phyloP scores from a whole-genome alignment of 2,329 filamentous ascomycete genomes.

The Ascochyta lentis region DNA sequence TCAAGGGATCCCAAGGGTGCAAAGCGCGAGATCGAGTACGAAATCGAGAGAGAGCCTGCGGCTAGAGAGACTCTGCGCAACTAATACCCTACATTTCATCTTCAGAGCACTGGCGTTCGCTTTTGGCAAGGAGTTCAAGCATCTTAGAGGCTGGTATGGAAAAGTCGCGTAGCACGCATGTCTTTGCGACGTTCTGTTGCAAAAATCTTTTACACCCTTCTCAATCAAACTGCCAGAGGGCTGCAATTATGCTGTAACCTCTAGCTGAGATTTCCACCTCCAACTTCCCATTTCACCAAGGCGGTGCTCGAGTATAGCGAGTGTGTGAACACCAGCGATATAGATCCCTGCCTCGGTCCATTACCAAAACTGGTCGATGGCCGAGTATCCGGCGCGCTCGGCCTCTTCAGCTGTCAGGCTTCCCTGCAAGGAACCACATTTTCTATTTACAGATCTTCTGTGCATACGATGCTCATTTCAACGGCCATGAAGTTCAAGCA shows the following conservation, averaged over 20 bases:
- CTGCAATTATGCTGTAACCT: neutral
- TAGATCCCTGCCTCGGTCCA: neutral
- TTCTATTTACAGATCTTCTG: slow-evolving; percentile 3
- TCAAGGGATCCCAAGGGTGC: slow-evolving; percentile 57
- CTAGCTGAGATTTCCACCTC: neutral
- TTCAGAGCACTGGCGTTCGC: slow-evolving; percentile 26
- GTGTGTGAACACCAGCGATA: neutral
- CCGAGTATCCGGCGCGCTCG: neutral
- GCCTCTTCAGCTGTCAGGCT: neutral
- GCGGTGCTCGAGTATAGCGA: neutral
- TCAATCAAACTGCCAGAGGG: neutral
- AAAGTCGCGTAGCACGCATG: slow-evolving; percentile 10
- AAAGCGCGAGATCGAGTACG: slow-evolving; percentile 78
- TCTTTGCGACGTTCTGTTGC: slow-evolving; percentile 1
- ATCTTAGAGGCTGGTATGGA: slow-evolving; percentile 16
- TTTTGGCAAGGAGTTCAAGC: slow-evolving; percentile 17
- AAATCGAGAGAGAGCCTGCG: slow-evolving; percentile 69
- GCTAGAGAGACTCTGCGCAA: slow-evolving; percentile 42
- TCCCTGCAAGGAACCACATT: slow-evolving; percentile 12
- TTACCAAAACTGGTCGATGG: neutral
- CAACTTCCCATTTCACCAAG: neutral
- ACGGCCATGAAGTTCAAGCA: slow-evolving; percentile 1
- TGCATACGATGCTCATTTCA: slow-evolving; percentile 15
- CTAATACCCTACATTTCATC: slow-evolving; percentile 32
- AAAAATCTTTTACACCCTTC: neutral